phyloP scores from a whole-genome alignment of 2,329 filamentous ascomycete species.

The Raffaelea arxii region DNA sequence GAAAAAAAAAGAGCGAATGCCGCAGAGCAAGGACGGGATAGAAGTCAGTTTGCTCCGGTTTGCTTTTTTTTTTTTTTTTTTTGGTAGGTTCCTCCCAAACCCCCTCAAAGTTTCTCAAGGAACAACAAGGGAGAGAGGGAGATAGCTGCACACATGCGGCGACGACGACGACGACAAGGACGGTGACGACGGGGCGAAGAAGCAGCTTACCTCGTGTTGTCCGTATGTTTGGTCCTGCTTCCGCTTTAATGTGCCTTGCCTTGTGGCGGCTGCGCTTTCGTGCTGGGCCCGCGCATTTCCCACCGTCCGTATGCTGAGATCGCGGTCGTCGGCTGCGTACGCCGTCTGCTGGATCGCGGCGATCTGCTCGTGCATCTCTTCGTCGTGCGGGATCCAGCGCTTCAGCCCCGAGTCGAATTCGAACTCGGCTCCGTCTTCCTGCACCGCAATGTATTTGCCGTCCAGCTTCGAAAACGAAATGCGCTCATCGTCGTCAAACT shows the following conservation, averaged over 20 bases:
- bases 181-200: slow-evolving; percentile 4
- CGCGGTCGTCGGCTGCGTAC: slow-evolving; percentile 11
- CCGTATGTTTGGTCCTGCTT: slow-evolving; percentile 27
- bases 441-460: slow-evolving; percentile 73
- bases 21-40: slow-evolving; percentile 5
- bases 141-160: slow-evolving; percentile 5
- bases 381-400: slow-evolving; percentile 58
- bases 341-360: slow-evolving; percentile 11
- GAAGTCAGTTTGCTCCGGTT: slow-evolving; percentile 5
- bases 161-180: slow-evolving; percentile 6
- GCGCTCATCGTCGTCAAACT: slow-evolving; percentile 69
- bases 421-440: slow-evolving; percentile 75
- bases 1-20: slow-evolving; percentile 6
- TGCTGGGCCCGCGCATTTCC: not conserved
- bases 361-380: no score
- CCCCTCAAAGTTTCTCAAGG: no score
- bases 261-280: slow-evolving; percentile 10
- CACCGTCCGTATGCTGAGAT: not conserved
- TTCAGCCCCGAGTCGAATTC: slow-evolving; percentile 64
- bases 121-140: not conserved
- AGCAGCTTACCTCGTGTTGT: slow-evolving; percentile 34
- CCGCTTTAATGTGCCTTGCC: slow-evolving; percentile 27
- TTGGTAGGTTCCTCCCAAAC: not conserved
- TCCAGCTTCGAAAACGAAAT: slow-evolving; percentile 82
- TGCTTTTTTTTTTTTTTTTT: not conserved